Conservation (phyloP, 495 filamentous ascomycete species). For the Pseudomonodictys pantanalensis region DNA sequence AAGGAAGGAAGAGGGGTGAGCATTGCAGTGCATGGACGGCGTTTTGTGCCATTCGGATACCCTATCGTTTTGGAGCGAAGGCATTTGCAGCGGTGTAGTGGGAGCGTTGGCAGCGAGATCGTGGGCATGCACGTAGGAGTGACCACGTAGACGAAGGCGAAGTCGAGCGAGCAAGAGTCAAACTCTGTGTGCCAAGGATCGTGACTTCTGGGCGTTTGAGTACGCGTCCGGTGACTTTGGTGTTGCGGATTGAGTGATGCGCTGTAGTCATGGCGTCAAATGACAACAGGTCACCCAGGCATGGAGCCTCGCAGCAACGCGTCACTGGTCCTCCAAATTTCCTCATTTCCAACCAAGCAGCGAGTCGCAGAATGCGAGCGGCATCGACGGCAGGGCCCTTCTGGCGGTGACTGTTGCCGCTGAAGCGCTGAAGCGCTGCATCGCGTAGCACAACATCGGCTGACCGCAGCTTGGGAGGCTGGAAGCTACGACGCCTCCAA, state of each 20-base stretch:
- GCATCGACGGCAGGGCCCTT: too few species aligned
- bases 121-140: background rate
- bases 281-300: background rate
- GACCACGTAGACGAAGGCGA: background rate
- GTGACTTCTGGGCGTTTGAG: constrained; percentile 16
- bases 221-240: constrained; percentile 19
- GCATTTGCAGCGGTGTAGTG: background rate
- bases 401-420: too few species aligned
- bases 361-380: too few species aligned
- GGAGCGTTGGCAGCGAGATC: background rate
- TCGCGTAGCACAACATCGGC: too few species aligned
- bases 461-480: background rate
- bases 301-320: background rate
- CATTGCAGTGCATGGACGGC: constrained; percentile 27
- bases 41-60: constrained; percentile 30
- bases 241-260: constrained; percentile 6
- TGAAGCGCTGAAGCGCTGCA: too few species aligned
- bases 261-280: constrained; percentile 4
- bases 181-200: constrained; percentile 26
- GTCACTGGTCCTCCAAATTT: background rate
- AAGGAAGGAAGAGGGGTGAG: background rate
- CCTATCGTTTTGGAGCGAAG: constrained; percentile 9
- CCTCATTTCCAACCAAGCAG: too few species aligned
- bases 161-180: constrained; percentile 1
- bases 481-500: background rate